phyloP scores from a whole-genome alignment of 495 filamentous ascomycete species.

The Xylaria nigripes region DNA sequence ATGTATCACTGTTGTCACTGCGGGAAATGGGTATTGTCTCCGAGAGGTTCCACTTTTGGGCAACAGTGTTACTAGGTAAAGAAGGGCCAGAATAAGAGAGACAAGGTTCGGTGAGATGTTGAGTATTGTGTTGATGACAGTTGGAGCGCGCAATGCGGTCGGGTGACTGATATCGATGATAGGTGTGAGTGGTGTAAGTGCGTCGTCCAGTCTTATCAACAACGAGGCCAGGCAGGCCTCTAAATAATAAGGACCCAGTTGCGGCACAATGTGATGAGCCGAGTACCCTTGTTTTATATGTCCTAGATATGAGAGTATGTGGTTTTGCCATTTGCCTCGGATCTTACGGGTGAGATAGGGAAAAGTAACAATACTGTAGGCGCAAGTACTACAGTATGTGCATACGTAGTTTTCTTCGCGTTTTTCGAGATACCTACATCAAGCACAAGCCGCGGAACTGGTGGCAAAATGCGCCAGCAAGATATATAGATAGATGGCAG shows the following conservation, averaged over 20 bases:
- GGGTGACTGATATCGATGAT: not conserved
- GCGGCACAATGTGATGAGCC: constrained; percentile 15
- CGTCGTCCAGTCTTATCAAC: constrained; percentile 13
- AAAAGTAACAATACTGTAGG: constrained; percentile 14
- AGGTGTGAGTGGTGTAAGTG: not conserved
- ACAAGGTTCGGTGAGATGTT: constrained; percentile 23
- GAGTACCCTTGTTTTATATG: constrained; percentile 16
- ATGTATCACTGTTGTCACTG: not conserved
- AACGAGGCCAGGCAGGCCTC: constrained; percentile 17
- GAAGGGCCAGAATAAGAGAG: constrained; percentile 25
- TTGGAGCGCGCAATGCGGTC: constrained; percentile 14
- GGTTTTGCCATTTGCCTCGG: constrained; percentile 13
- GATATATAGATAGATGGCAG: too few species aligned
- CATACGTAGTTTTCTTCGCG: too few species aligned
- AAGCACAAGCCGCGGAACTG: constrained; percentile 1
- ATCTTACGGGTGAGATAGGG: constrained; percentile 17
- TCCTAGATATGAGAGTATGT: constrained; percentile 14
- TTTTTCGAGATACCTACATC: too few species aligned
- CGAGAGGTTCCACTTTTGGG: constrained; percentile 24
- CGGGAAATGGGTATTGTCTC: constrained; percentile 8
- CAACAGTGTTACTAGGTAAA: constrained; percentile 27
- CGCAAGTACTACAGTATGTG: constrained; percentile 13
- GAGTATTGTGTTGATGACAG: constrained; percentile 11
- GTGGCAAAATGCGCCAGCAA: too few species aligned
- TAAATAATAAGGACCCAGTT: constrained; percentile 19